Evolutionary conservation across 2,329 filamentous ascomycete species (phyloP).

Genomic region (Cadophora luteo-olivacea): DNA sequence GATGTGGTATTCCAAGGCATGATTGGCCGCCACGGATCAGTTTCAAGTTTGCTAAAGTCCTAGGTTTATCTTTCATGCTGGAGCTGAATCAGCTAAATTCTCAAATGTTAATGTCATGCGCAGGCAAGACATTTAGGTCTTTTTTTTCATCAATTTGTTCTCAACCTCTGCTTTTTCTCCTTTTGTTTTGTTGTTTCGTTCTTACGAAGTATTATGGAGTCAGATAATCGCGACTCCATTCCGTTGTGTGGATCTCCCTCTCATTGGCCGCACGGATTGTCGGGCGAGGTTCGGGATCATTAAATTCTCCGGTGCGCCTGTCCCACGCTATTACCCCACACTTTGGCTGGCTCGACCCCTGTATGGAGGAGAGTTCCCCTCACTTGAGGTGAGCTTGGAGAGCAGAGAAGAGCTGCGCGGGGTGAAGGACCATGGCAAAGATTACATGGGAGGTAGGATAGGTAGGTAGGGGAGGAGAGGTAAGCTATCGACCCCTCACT

Average conservation of each 20-base stretch:
- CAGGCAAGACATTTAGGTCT: background rate
- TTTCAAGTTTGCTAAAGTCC: background rate
- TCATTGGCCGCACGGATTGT: constrained; percentile 1
- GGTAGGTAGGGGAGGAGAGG: background rate
- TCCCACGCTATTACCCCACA: constrained; percentile 19
- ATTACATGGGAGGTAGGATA: background rate
- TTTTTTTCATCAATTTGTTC: background rate
- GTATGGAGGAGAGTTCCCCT: background rate
- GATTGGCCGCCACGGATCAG: background rate
- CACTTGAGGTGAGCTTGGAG: background rate
- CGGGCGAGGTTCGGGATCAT: background rate
- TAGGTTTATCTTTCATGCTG: background rate
- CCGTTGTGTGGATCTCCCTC: background rate
- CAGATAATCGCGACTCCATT: background rate
- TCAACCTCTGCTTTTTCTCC: background rate
- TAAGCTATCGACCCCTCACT: constrained; percentile 13
- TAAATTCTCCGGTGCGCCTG: constrained; percentile 10
- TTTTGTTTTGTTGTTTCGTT: background rate
- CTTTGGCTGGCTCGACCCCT: background rate
- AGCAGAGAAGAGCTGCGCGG: background rate
- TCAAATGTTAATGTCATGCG: background rate
- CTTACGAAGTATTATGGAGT: no score
- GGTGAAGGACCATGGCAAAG: background rate
- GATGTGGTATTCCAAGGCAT: background rate
- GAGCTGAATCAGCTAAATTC: background rate